phyloP scores from a whole-genome alignment of 2,329 filamentous ascomycete species.

The Beauveria sp. region DNA sequence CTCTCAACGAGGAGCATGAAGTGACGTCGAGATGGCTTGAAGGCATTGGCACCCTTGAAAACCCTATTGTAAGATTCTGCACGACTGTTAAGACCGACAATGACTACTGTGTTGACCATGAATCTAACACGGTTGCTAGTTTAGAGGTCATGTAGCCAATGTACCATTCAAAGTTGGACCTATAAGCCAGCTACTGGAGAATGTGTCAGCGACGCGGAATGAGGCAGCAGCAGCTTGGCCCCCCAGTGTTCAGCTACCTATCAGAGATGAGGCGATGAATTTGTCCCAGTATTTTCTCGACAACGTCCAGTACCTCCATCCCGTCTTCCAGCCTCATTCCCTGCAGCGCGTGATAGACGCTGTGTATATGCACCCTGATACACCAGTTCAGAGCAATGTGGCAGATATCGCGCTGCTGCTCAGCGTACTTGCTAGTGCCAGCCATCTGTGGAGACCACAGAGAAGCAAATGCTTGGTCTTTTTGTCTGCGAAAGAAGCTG shows the following conservation, averaged over 20 bases:
- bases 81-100: background rate
- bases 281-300: background rate
- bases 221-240: background rate
- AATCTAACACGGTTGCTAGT: background rate
- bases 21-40: background rate
- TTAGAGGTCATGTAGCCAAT: background rate
- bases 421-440: background rate
- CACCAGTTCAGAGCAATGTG: background rate
- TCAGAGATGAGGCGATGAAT: background rate
- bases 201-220: background rate
- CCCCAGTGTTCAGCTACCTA: background rate
- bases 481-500: background rate
- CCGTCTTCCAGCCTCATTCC: background rate
- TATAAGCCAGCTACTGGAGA: background rate
- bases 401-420: background rate
- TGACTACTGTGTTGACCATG: background rate
- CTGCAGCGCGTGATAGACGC: background rate
- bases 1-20: background rate
- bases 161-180: background rate
- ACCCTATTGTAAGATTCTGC: background rate
- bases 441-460: background rate
- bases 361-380: background rate
- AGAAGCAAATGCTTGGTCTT: background rate
- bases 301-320: background rate
- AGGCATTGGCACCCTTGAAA: background rate